A percentile compares a stretch with the other conserved stretches of the same genome.
phyloP scores from a whole-genome alignment of 495 filamentous ascomycete genomes.

The Lasiosphaeris hirsuta region DNA sequence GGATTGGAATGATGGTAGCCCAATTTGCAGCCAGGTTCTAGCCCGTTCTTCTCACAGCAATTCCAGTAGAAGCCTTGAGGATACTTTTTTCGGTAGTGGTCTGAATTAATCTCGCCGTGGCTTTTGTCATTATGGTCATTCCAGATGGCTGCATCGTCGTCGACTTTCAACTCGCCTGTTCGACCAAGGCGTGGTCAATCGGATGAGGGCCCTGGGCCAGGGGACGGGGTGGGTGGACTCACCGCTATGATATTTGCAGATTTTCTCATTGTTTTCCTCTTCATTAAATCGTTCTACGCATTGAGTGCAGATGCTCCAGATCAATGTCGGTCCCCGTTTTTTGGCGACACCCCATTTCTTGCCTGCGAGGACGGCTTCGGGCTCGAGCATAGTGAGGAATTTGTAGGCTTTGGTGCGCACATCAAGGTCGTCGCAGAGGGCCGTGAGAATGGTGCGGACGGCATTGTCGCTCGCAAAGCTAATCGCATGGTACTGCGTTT shows the following conservation, averaged over 20 bases:
- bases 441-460: not conserved
- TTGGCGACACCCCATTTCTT: not conserved
- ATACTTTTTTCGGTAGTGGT: constrained; percentile 13
- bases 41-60: constrained; percentile 20
- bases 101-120: constrained; percentile 22
- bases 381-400: not conserved
- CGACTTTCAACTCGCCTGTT: constrained; percentile 21
- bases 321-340: not conserved
- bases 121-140: constrained; percentile 24
- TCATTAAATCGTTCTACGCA: constrained; percentile 1
- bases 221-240: not conserved
- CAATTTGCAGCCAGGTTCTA: not conserved
- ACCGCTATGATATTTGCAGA: constrained; percentile 5
- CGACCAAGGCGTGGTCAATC: not conserved
- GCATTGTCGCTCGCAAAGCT: not conserved
- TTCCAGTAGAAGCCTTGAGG: constrained; percentile 24
- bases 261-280: not conserved
- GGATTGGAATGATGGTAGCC: not conserved
- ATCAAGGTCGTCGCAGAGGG: not conserved
- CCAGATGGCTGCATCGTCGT: constrained; percentile 29
- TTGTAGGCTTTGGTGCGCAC: not conserved
- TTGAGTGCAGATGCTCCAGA: constrained; percentile 4
- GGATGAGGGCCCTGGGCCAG: no score
- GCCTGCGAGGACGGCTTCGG: not conserved
- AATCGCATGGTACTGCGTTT: not conserved